phyloP scores from a whole-genome alignment of 177 flowering plant genomes.

The Telopea speciosissima region DNA sequence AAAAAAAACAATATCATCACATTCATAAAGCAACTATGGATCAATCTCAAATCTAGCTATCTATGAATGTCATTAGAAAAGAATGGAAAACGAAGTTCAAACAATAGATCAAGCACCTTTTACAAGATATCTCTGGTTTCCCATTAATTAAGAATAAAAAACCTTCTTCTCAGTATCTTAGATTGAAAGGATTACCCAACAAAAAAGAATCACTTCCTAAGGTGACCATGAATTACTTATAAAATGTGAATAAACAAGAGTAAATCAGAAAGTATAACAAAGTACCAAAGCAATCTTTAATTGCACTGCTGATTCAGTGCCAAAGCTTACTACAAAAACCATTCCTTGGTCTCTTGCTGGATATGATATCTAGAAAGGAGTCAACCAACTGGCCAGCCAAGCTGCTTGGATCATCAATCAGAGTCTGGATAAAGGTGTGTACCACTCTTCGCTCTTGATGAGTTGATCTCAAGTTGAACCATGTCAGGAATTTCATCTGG shows the following conservation, averaged over 20 bases:
- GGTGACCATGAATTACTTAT: slow-evolving; percentile 16
- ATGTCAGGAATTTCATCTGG: slow-evolving; percentile 80
- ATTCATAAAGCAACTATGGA: too few species aligned
- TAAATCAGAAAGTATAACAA: not conserved
- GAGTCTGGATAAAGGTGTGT: slow-evolving; percentile 70
- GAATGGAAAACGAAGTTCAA: not conserved
- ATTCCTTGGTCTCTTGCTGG: slow-evolving; percentile 58
- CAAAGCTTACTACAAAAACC: slow-evolving; percentile 73
- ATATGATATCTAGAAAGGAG: slow-evolving; percentile 70
- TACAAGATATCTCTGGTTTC: not conserved
- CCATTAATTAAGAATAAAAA: slow-evolving; percentile 2
- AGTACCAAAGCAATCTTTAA: not conserved
- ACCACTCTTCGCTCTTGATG: slow-evolving; percentile 87
- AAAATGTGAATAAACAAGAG: slow-evolving; percentile 1
- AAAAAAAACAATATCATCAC: too few species aligned
- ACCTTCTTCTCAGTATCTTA: slow-evolving; percentile 1
- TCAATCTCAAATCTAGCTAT: too few species aligned
- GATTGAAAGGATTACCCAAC: slow-evolving; percentile 1
- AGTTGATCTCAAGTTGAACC: slow-evolving; percentile 90
- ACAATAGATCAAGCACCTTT: not conserved
- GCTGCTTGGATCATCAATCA: slow-evolving; percentile 82
- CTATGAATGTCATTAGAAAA: not conserved
- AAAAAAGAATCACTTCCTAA: slow-evolving; percentile 1
- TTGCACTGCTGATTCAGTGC: slow-evolving; percentile 32
- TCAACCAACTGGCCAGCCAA: slow-evolving; percentile 91